Evolutionary conservation across 805 yeast species (phyloP), one percentile per base, ranked within the genome.

Genomic region (Teunomyces atbi): DNA sequence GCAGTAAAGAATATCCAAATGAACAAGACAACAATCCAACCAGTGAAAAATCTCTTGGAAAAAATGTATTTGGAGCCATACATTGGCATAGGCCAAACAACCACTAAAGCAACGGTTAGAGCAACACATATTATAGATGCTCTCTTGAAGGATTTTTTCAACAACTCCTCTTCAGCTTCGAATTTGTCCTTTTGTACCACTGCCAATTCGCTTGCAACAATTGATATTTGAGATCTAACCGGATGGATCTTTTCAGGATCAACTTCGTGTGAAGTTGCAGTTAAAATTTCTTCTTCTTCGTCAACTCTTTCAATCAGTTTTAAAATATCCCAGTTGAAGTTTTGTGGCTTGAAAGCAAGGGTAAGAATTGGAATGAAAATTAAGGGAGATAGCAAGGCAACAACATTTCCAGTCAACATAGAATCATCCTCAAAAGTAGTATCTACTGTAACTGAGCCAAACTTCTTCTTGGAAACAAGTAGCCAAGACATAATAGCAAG

Each of bases 51-150:
- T 46, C 64, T 66, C 63, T 79, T 83, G 44, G 88, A 80, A 66
- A 89, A 90, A 34, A 89, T 73, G 60, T 89, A 89, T 3, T 78
- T 76, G 4, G 84, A 60, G 27, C 96, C 97, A 63, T 84, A 89
- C 94, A 90, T 84, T 53, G 97, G 96, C 89, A 89, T 86, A 58
- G 97, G 97, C 94, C 95, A 89, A 26, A 89, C 59, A 20, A 90
- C 76, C 27, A 89, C 67, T 42, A 89, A 68, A 40, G 84, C 73
- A 6, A 88, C 54, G 5, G 89, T 81, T 54, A 88, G 73, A 36
- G 77, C 67, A 2, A 79, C 64, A 61, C 91, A 85, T 34, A 86
- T 68, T 45, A 68, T 68, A 30, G 79, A 77, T 1, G 91, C 94
- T 34, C 69, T 67, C 55, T 77, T 83, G 41, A 87, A 77, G 6